These are phyloP conservation scores for Alternaria solani DNA, from an alignment of 2,329 filamentous ascomycete species.

Conservation along the genomic window DNA sequence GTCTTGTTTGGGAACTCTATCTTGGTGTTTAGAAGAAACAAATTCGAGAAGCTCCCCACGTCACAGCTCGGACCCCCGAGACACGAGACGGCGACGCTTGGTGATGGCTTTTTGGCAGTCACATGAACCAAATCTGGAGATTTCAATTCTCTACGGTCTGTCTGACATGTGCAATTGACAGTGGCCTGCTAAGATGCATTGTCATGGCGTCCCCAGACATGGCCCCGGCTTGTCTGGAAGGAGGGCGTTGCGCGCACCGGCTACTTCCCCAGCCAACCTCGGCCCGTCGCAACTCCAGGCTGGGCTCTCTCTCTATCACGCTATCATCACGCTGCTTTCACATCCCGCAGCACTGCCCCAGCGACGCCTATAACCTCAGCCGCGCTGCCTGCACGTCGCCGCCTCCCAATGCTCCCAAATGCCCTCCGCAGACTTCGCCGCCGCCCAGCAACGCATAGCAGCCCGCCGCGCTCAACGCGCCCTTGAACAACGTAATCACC, in stretches of 20 bases:
- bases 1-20: slow-evolving; percentile 21
- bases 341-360: slow-evolving; percentile 8
- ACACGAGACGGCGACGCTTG: slow-evolving; percentile 9
- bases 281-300: slow-evolving; percentile 28
- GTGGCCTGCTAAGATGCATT: neutral
- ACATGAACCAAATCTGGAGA: neutral
- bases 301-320: slow-evolving; percentile 25
- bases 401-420: slow-evolving; percentile 36
- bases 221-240: slow-evolving; percentile 2
- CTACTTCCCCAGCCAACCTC: slow-evolving; percentile 33
- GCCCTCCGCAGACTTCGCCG: slow-evolving; percentile 75
- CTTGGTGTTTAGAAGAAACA: slow-evolving; percentile 8
- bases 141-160: neutral
- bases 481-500: slow-evolving; percentile 62
- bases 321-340: slow-evolving; percentile 23
- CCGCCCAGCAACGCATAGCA: slow-evolving; percentile 86
- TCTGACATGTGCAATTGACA: neutral
- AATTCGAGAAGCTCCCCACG: slow-evolving; percentile 32
- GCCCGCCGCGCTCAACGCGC: slow-evolving; percentile 81
- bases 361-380: neutral
- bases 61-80: slow-evolving; percentile 26
- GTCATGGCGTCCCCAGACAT: neutral
- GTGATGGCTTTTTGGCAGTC: neutral
- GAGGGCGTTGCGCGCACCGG: slow-evolving; percentile 4
- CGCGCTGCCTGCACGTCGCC: slow-evolving; percentile 9